Conservation (phyloP, 108 stramenopile genomes). For the Cyclotella atomus region DNA sequence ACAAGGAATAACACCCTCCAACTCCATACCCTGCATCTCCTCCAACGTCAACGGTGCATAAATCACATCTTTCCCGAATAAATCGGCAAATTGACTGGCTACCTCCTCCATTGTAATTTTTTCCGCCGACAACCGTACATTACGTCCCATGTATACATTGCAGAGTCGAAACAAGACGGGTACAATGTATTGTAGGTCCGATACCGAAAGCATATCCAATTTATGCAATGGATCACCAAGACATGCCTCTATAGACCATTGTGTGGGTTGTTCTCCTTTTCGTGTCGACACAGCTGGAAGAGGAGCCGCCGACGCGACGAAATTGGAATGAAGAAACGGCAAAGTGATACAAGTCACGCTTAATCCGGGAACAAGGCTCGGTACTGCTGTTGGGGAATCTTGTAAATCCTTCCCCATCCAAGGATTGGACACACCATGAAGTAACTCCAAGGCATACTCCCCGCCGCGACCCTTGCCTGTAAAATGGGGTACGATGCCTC, state of each 20-base stretch:
- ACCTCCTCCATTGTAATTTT: constrained; percentile 62
- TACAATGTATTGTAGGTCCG: constrained; percentile 54
- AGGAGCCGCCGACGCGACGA: constrained; percentile 56
- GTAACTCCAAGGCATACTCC: constrained; percentile 33
- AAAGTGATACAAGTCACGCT: constrained; percentile 53
- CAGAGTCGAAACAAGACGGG: constrained; percentile 35
- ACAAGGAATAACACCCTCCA: constrained; percentile 34
- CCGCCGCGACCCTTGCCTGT: constrained; percentile 62
- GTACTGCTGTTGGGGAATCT: neutral
- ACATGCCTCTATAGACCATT: constrained; percentile 61
- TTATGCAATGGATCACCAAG: constrained; percentile 50
- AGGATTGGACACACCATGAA: constrained; percentile 25
- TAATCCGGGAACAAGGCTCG: constrained; percentile 38
- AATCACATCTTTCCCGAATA: constrained; percentile 73
- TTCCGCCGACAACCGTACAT: constrained; percentile 47
- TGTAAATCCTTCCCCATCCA: constrained; percentile 2
- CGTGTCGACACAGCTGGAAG: constrained; percentile 28
- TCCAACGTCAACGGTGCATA: constrained; percentile 60
- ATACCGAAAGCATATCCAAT: constrained; percentile 60
- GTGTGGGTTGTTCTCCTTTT: constrained; percentile 28
- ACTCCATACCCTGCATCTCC: constrained; percentile 54
- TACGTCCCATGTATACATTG: constrained; percentile 38
- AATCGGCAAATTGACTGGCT: constrained; percentile 53
- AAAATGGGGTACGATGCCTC: constrained; percentile 66
- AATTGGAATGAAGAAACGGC: constrained; percentile 66